Conservation (phyloP, 495 filamentous ascomycete genomes). For the Penicillium paradoxum region DNA sequence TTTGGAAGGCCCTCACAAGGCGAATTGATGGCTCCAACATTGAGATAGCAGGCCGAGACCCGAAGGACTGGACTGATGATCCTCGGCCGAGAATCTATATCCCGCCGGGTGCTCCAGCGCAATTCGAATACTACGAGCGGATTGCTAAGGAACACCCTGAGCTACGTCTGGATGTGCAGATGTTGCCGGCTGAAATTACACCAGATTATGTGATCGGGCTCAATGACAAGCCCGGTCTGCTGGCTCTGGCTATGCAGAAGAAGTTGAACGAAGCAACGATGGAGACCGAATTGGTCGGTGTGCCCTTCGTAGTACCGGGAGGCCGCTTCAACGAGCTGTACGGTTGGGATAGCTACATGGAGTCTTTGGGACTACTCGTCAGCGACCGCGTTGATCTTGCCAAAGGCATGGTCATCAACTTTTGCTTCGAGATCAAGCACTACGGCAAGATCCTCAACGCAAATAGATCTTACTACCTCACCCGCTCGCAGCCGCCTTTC, state of each 20-base stretch:
- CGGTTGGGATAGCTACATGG: constrained; percentile 98
- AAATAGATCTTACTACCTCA: constrained; percentile 91
- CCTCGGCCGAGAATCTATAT: constrained; percentile 90
- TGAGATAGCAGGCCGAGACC: constrained; percentile 74
- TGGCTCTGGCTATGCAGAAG: constrained; percentile 87
- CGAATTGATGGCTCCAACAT: constrained; percentile 87
- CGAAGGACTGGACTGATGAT: constrained; percentile 86
- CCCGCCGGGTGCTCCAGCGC: constrained; percentile 76
- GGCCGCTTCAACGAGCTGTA: constrained; percentile 97
- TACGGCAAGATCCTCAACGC: constrained; percentile 98
- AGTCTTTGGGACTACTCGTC: constrained; percentile 76
- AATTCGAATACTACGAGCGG: constrained; percentile 78
- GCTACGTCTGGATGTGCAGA: constrained; percentile 78
- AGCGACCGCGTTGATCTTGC: constrained; percentile 78
- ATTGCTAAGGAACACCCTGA: constrained; percentile 72
- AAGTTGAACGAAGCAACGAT: constrained; percentile 57
- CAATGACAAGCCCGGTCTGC: constrained; percentile 78
- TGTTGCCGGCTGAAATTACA: constrained; percentile 65
- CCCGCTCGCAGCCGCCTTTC: constrained; percentile 91
- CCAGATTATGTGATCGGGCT: constrained; percentile 68
- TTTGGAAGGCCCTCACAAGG: constrained; percentile 85
- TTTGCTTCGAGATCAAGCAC: constrained; percentile 96
- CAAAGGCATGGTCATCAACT: constrained; percentile 90
- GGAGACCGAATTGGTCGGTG: constrained; percentile 62
- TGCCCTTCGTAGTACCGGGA: constrained; percentile 93